Base-by-base conservation (phyloP, 768 basidiomycete genomes). In the Austroboletus festivus region DNA sequence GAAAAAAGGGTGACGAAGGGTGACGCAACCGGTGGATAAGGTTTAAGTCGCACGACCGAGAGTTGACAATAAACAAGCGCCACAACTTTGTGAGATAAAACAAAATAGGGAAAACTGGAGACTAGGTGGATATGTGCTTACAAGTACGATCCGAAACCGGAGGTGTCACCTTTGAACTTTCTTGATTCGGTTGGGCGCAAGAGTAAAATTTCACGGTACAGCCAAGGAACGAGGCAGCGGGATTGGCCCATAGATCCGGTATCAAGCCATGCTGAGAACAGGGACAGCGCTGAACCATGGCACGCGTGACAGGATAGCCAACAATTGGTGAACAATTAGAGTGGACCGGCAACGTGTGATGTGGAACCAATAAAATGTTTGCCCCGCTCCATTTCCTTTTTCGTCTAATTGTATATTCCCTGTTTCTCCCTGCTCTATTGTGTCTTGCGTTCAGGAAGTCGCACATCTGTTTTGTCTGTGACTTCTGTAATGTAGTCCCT, bases 321-420 rank as follows among this genome's bases (percentile, higher is more conserved):
- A 59, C 51, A 50, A 56, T 53, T 51, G 42, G 53, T 44, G 48
- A 64, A 66, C 64, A 68, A 66, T 67, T 68, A 52, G 52, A 47
- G 52, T 51, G 31, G 54, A 51, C 57, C 64, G 59, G 57, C 58
- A 65, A 31, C 20, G 38, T 43, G 57, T 23, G 59, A 28, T 59
- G 57, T 62, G 55, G 46, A 40, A 56, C 47, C 46, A 26, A 50
- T 42, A 44, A 57, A 42, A 11, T 11, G 35, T 23, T 42, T 48
- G 35, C 39, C 50, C 53, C 50, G 20, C 46, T 55, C 20, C 3
- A 42, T 62, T 67, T 67, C 65, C 65, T 60, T 64, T 67, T 64
- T 58, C 52, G 60, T 68, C 64, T 55, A 67, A 67, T 67, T 67
- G 65, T 67, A 54, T 67, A 44, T 56, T 67, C 47, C 62, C 62